phyloP scores from a whole-genome alignment of 2,329 filamentous ascomycete species.

The Aotearoamyces nothofagi region DNA sequence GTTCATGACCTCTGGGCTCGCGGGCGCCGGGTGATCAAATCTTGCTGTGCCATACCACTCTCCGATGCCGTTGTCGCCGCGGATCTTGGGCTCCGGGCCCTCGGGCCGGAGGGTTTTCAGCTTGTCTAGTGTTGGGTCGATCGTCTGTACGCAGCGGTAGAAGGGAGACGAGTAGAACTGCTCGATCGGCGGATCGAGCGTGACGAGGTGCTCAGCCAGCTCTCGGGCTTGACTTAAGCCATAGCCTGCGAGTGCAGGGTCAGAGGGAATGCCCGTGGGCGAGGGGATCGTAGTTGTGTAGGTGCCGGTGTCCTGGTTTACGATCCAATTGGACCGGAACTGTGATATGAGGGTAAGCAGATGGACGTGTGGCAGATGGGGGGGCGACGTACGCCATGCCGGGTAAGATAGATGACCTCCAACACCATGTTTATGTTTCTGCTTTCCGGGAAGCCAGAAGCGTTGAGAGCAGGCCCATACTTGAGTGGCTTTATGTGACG shows the following conservation, averaged over 20 bases:
- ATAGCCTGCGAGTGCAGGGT: slow-evolving; percentile 76
- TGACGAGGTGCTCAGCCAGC: slow-evolving; percentile 50
- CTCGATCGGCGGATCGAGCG: slow-evolving; percentile 51
- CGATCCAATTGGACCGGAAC: slow-evolving; percentile 85
- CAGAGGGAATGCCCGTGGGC: slow-evolving; percentile 76
- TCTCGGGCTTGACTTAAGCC: slow-evolving; percentile 74
- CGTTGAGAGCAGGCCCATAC: background rate
- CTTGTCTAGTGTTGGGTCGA: slow-evolving; percentile 49
- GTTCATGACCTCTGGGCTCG: slow-evolving; percentile 44
- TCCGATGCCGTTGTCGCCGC: slow-evolving; percentile 43
- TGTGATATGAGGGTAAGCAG: slow-evolving; percentile 21
- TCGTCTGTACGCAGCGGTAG: slow-evolving; percentile 77
- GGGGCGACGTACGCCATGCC: slow-evolving; percentile 51
- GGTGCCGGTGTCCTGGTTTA: slow-evolving; percentile 64
- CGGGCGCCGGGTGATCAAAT: slow-evolving; percentile 74
- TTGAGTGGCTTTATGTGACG: background rate
- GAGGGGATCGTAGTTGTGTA: slow-evolving; percentile 62
- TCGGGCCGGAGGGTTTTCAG: slow-evolving; percentile 18
- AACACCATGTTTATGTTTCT: slow-evolving; percentile 23
- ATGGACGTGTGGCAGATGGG: slow-evolving; percentile 4
- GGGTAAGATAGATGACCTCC: slow-evolving; percentile 57
- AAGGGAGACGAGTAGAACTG: slow-evolving; percentile 74
- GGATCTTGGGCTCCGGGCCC: slow-evolving; percentile 24
- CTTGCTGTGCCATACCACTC: slow-evolving; percentile 87
- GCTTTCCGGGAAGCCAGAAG: background rate